A percentile compares a stretch with the other conserved stretches of the same genome.
Conservation (phyloP, 306 rosid genomes). For the Gleditsia sinensis region DNA sequence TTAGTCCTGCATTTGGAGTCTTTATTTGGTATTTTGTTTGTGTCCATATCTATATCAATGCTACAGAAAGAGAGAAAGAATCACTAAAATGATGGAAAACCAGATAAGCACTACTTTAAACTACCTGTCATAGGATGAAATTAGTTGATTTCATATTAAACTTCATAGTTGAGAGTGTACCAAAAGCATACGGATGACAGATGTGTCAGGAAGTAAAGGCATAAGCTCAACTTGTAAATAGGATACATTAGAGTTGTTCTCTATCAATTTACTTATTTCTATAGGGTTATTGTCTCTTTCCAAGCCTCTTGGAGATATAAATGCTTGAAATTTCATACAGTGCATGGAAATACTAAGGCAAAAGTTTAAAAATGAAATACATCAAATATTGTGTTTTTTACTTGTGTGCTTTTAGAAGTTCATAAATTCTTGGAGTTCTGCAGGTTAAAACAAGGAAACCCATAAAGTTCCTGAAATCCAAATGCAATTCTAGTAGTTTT, state of each 20-base stretch:
- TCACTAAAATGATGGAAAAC: too few relatives aligned
- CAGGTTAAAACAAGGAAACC: neutral
- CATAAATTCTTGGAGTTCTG: neutral
- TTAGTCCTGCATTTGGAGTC: neutral
- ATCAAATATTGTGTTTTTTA: neutral
- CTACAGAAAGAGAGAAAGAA: too few relatives aligned
- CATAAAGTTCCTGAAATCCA: neutral
- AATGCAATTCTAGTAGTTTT: too few relatives aligned
- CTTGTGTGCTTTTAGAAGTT: slow-evolving; percentile 5
- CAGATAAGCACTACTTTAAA: neutral
- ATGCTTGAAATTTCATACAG: neutral
- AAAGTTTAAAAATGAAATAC: neutral
- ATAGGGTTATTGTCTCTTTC: neutral
- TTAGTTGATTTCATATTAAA: neutral
- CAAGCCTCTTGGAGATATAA: neutral
- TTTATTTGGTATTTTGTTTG: too few relatives aligned
- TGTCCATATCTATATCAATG: too few relatives aligned
- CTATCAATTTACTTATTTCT: neutral
- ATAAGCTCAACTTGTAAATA: neutral
- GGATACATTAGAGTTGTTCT: neutral
- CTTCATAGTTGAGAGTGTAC: neutral
- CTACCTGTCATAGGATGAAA: neutral
- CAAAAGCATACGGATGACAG: neutral
- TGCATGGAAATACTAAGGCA: neutral
- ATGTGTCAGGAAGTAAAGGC: neutral